Base-by-base conservation (phyloP, 768 basidiomycete genomes). In the Phlebiopsis flavidoalba region DNA sequence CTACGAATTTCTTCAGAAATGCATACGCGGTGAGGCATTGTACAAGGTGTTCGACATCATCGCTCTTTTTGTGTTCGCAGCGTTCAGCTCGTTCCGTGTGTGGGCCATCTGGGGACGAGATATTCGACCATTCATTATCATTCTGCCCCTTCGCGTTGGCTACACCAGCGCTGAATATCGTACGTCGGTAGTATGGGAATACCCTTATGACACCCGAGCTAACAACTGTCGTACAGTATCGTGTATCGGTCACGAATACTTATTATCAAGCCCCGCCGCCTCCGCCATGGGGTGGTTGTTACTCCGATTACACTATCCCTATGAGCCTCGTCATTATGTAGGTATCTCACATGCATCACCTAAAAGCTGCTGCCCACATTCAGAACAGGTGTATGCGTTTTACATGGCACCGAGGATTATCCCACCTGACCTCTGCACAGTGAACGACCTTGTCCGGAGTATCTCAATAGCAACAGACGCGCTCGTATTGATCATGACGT, bases 101-200 rank as follows among this genome's bases (percentile, higher is more conserved):
- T 62, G 56, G 55, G 61, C 61, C 3, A 62, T 62, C 21, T 62
- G 61, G 61, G 57, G 56, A 15, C 36, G 51, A 14, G 61, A 62
- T 10, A 19, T 53, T 21, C 57, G 57, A 7, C 57, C 57, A 12
- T 57, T 57, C n/a, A 21, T 62, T 7, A 6, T 59, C 57, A 51
- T 62, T 5, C 57, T 62, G n/a, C n/a, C 49, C 43, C 15, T 54
- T 62, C 26, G 33, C 57, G 7, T 36, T 62, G 15, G 57, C 53
- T 5, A 59, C 56, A 3, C 61, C 61, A 11, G 48, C 50, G 2
- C 21, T 54, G 17, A 62, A 62, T 22, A 6, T 51, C 10, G 61
- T 62, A 26, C 10, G 61, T 55, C 2, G 22, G 40, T 17, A 43
- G 8, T 10, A 22, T 43, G 26, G 26, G 26, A 2, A 31, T 31